Base-by-base conservation (phyloP, 768 basidiomycete genomes). In the Lactarius sanguifluus region DNA sequence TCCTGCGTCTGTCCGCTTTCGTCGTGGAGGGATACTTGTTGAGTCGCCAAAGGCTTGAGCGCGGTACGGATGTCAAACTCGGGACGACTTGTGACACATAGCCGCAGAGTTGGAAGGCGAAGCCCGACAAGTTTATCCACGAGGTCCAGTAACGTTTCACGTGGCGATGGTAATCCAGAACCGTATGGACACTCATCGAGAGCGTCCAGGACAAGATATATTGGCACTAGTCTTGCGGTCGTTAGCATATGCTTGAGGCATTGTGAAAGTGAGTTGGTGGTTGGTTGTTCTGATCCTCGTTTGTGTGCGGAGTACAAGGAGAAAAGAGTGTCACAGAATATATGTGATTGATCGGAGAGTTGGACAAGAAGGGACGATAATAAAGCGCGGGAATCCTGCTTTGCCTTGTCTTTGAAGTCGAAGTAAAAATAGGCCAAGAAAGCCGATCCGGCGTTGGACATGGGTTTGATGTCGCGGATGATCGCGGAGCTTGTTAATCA, bases 121-220 rank as follows among this genome's bases (percentile, higher is more conserved):
- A 50, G 47, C 4, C 13, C 4, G 12, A 50, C 47, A 23, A 50
- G 23, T 1, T 23, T 12, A 13, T 50, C 12, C 47, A 50, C 23
- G 5, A 50, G 52, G 7, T 41, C 38, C 12, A 62, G 38, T 15
- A 15, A 20, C 12, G 13, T 23, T 23, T 23, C 23, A 3, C 54
- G 62, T 15, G 62, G n/a, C 3, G 62, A 56, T 1, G 54, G 62
- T 5, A 61, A 54, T 9, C 61, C 61, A 23, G 18, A 20, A 1
- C 7, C 25, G 5, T 61, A 54, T 1, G 61, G 34, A 52, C 50
- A 61, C 16, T 61, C 61, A 16, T 61, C 61, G 10, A 61, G 47
- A 1, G 61, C 61, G 20, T 54, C 61, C 0, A 61, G 28, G 32
- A 61, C 7, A 5, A 61, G 61, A 28, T 30, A 61, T 15, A 38